phyloP scores from a whole-genome alignment of 169 alveolate genomes.

The Cryptosporidium viatorum region DNA sequence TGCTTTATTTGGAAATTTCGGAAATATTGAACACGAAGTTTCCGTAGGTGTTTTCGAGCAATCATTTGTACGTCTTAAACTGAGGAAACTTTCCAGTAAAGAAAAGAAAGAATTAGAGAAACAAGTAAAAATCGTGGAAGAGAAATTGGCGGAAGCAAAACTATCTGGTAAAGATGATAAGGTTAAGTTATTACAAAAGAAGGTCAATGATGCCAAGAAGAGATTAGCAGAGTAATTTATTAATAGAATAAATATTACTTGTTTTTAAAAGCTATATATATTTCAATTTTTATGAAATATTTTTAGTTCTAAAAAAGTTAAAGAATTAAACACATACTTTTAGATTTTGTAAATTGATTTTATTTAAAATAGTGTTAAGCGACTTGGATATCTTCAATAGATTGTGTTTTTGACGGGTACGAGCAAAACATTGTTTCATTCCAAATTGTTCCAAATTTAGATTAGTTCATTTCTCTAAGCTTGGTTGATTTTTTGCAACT shows the following conservation, averaged over 20 bases:
- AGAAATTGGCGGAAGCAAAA: neutral
- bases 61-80: slow-evolving; percentile 14
- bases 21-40: neutral
- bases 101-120: neutral
- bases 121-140: neutral
- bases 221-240: neutral
- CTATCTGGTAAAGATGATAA: neutral
- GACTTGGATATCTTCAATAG: too few relatives aligned
- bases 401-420: too few relatives aligned
- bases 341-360: too few relatives aligned
- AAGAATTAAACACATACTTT: too few relatives aligned
- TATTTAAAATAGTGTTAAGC: too few relatives aligned
- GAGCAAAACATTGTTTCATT: too few relatives aligned
- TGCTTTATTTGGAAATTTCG: slow-evolving; percentile 2
- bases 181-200: neutral
- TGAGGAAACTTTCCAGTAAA: neutral
- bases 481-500: too few relatives aligned
- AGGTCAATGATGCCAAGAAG: neutral
- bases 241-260: too few relatives aligned
- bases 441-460: too few relatives aligned
- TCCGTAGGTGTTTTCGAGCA: neutral
- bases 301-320: too few relatives aligned
- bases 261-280: too few relatives aligned
- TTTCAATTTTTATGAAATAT: neutral
- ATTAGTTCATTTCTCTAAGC: too few relatives aligned